phyloP scores from a whole-genome alignment of 345 rosid genomes.

The Gossypium raimondii region DNA sequence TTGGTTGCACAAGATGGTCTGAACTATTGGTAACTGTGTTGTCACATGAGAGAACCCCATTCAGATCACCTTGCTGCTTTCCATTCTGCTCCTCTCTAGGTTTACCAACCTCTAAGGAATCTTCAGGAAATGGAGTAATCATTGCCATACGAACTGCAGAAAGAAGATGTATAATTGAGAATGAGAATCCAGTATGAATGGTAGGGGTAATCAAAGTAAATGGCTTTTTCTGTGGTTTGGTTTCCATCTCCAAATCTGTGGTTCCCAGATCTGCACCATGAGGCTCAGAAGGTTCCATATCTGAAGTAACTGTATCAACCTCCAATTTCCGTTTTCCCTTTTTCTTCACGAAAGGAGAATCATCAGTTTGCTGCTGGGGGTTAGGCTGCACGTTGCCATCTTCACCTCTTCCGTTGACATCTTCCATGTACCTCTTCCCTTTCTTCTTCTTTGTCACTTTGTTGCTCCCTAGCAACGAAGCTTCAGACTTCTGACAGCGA shows the following conservation, averaged over 20 bases:
- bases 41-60: conserved; percentile 42
- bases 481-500: conserved; percentile 50
- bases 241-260: conserved; percentile 59
- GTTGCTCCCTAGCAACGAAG: conserved; percentile 49
- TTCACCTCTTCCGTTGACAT: conserved; percentile 39
- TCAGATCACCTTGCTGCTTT: conserved; percentile 40
- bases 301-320: conserved; percentile 41
- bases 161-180: conserved; percentile 91
- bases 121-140: conserved; percentile 61
- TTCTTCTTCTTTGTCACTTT: conserved; percentile 58
- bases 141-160: conserved; percentile 89
- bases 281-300: conserved; percentile 51
- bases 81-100: conserved; percentile 41
- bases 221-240: conserved; percentile 72
- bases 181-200: conserved; percentile 87
- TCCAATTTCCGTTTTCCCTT: conserved; percentile 68
- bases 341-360: conserved; percentile 47
- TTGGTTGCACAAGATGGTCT: conserved; percentile 36
- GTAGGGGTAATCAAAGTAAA: conserved; percentile 87
- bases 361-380: conserved; percentile 40
- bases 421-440: conserved; percentile 48
- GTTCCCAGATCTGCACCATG: conserved; percentile 40
- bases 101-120: conserved; percentile 53
- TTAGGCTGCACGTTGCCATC: conserved; percentile 32
- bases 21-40: conserved; percentile 35